Conservation (phyloP, 306 rosid genomes). For the Lathyrus sativus region DNA sequence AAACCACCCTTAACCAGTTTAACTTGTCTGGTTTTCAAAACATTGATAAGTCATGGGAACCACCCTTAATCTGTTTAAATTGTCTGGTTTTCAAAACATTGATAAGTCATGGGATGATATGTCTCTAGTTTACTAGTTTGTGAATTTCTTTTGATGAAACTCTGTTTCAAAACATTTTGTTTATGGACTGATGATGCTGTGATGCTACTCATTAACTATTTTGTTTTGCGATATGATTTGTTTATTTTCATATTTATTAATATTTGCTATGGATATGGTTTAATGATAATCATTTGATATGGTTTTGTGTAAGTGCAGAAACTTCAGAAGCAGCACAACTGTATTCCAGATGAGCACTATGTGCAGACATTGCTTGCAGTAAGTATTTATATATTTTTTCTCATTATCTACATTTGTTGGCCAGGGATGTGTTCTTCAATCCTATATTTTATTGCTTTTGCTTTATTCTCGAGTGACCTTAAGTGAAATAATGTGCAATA, state of each 20-base stretch:
- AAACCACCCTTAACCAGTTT: constrained; percentile 10
- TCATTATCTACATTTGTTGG: constrained; percentile 16
- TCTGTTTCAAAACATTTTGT: neutral
- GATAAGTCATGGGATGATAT: neutral
- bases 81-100: constrained; percentile 9
- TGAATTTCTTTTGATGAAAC: neutral
- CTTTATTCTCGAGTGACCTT: constrained; percentile 27
- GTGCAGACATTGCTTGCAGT: constrained; percentile 88
- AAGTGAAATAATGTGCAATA: constrained; percentile 24
- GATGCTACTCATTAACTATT: constrained; percentile 9
- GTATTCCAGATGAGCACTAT: constrained; percentile 97
- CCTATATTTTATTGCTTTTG: constrained; percentile 3
- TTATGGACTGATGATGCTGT: constrained; percentile 10
- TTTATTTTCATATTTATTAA: neutral
- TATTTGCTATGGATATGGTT: constrained; percentile 32
- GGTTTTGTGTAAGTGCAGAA: constrained; percentile 64
- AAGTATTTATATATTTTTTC: constrained; percentile 37
- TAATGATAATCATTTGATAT: neutral
- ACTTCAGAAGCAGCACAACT: constrained; percentile 99
- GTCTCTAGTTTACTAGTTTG: constrained; percentile 26
- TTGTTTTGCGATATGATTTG: neutral
- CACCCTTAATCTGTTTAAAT: neutral
- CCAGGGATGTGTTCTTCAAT: constrained; percentile 5
- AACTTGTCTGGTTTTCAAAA: constrained; percentile 12
- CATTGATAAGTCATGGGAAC: neutral